phyloP scores from a whole-genome alignment of 2,329 filamentous ascomycete species.

The Aspergillus transmontanensis region DNA sequence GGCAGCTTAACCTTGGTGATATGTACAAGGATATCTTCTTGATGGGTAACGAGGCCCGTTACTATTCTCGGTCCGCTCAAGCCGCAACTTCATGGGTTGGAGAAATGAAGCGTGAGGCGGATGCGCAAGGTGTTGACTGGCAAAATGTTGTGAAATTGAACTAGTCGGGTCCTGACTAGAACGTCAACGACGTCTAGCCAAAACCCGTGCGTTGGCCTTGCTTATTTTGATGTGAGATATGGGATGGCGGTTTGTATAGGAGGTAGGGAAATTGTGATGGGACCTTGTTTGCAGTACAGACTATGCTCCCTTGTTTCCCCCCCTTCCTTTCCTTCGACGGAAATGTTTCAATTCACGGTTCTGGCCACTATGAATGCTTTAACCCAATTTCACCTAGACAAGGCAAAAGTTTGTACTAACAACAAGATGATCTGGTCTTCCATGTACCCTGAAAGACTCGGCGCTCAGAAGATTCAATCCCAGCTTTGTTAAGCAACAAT shows the following conservation, averaged over 20 bases:
- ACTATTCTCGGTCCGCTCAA: neutral
- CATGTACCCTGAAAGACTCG: neutral
- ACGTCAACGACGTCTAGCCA: neutral
- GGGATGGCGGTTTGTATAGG: neutral
- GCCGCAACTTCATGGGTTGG: slow-evolving; percentile 8
- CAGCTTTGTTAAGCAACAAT: neutral
- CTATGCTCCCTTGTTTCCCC: neutral
- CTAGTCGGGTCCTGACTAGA: neutral
- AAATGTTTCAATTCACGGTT: neutral
- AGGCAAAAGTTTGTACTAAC: neutral
- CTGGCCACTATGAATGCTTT: neutral
- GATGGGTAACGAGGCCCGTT: neutral
- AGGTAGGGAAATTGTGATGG: neutral
- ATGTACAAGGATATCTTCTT: slow-evolving; percentile 61
- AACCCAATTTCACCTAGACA: neutral
- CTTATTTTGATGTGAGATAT: neutral
- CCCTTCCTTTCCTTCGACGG: neutral
- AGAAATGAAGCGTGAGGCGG: slow-evolving; percentile 2
- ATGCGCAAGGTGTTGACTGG: slow-evolving; percentile 9
- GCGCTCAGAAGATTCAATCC: neutral
- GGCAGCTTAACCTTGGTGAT: slow-evolving; percentile 57
- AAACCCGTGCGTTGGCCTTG: neutral
- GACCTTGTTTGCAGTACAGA: neutral
- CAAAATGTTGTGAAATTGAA: slow-evolving; percentile 7
- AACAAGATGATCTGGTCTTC: neutral